phyloP scores from a whole-genome alignment of 2,329 filamentous ascomycete species.

The Tolypocladium pustulatum region DNA sequence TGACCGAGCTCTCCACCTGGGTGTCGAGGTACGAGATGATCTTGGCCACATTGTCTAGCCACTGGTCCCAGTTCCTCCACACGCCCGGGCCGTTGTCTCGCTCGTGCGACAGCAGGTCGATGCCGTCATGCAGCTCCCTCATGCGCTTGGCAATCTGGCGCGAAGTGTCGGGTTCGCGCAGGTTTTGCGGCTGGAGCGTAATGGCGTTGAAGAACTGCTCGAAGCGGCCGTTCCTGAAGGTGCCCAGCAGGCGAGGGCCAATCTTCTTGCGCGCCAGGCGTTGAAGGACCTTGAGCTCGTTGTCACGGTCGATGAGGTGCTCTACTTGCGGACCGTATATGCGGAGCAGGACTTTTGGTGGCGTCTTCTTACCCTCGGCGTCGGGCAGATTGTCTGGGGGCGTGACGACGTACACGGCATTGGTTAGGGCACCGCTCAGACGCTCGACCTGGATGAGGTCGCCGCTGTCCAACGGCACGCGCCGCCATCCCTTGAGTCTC shows the following conservation, averaged over 20 bases:
- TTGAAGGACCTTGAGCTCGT: conserved; percentile 75
- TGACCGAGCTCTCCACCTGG: conserved; percentile 40
- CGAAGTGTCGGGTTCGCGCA: conserved; percentile 74
- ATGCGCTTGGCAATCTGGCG: conserved; percentile 95
- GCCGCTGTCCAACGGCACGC: conserved; percentile 62
- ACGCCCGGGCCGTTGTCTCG: conserved; percentile 69
- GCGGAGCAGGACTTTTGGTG: conserved; percentile 68
- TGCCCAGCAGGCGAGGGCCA: conserved; percentile 80
- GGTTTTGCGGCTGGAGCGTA: conserved; percentile 64
- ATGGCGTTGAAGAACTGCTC: conserved; percentile 87
- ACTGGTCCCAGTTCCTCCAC: conserved; percentile 92
- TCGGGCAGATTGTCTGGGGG: conserved; percentile 55
- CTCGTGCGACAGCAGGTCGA: conserved; percentile 75
- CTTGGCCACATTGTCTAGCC: conserved; percentile 58
- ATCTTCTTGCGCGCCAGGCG: conserved; percentile 87
- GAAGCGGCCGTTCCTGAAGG: conserved; percentile 89
- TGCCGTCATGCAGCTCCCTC: conserved; percentile 88
- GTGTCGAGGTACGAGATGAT: conserved; percentile 46
- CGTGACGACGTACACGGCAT: conserved; percentile 89
- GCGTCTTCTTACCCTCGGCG: conserved; percentile 31
- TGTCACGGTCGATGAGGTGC: conserved; percentile 88
- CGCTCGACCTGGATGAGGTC: conserved; percentile 60
- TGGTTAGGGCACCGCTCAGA: conserved; percentile 85
- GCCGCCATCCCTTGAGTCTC: conserved; percentile 82
- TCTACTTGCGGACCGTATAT: conserved; percentile 94